Evolutionary conservation across 208 protist genomes (phyloP).

Genomic region (Novymonas esmeraldas): DNA sequence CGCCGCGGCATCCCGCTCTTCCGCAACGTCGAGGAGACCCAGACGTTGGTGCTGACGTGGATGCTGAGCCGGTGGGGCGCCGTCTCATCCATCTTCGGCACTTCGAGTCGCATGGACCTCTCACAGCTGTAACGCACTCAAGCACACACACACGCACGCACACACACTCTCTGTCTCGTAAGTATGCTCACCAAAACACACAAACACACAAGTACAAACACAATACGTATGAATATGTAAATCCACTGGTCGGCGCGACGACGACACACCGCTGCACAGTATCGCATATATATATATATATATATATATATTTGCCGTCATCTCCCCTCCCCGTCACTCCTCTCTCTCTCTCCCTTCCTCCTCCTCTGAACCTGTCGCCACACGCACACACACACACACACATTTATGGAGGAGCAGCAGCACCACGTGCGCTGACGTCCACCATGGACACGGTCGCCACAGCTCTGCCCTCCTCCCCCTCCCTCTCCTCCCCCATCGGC

Average conservation of each 20-base stretch:
- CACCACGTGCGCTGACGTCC: too few relatives aligned
- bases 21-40: conserved; percentile 31
- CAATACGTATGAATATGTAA: too few relatives aligned
- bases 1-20: conserved; percentile 35
- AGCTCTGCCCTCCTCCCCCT: neutral
- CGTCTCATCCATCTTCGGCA: conserved; percentile 52
- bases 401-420: neutral
- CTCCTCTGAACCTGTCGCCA: too few relatives aligned
- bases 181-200: too few relatives aligned
- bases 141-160: neutral
- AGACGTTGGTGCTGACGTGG: conserved; percentile 54
- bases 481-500: neutral
- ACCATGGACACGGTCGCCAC: too few relatives aligned
- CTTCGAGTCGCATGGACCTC: conserved; percentile 28
- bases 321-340: too few relatives aligned
- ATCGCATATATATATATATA: too few relatives aligned
- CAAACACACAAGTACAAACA: neutral
- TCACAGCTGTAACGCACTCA: conserved; percentile 21
- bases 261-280: too few relatives aligned
- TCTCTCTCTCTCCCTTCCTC: too few relatives aligned
- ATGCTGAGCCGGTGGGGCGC: conserved; percentile 67
- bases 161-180: too few relatives aligned
- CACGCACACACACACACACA: neutral
- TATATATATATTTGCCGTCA: too few relatives aligned
- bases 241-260: too few relatives aligned